Evolutionary conservation across 495 filamentous ascomycete species (phyloP), one percentile per base, ranked within the genome.

Genomic region (Penicillium manginii): DNA sequence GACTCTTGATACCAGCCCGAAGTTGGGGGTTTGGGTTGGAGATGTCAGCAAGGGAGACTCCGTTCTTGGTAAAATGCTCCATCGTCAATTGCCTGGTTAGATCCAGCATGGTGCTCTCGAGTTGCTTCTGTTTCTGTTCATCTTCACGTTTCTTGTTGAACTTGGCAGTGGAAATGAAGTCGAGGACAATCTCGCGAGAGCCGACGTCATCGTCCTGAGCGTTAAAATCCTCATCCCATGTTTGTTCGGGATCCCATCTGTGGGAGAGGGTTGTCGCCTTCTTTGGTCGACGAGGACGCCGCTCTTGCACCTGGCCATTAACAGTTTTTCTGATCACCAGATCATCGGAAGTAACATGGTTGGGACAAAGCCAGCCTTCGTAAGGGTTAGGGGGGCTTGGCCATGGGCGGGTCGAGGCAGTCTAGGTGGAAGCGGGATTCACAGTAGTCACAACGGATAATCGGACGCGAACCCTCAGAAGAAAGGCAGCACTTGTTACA

Each of bases 361-460:
- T 86, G 57, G 94, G 93, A 64, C 94, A 98, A 78, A 85, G 88
- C 92, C 92, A 98, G 26, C 84, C 88, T 51, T 84, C 79, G 46
- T 85, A 78, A 5, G 78, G 78, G 52, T 69, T 73, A 4, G 93
- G 93, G 14, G 26, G 91, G 89, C 49, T 86, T 82, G 26, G 92
- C 86, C 67, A 93, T 68, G 26, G 96, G 96, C 3, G 91, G 90
- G 68, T 92, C 85, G 15, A 94, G 75, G 73, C 94, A 98, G 74
- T 98, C 93, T 15, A 97, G 76, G 74, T 98, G 94, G 86, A 92
- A 98, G 33, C 82, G 81, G 21, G 89, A 78, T 2, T 82, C 81
- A 69, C 94, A 98, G 61, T 86, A 88, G 64, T 91, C 91, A 74
- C 92, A 97, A 6, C 86, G 83, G 56, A 96, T 85, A 43, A 93